Evolutionary conservation across 2,329 filamentous ascomycete species (phyloP).

Genomic region (Fusarium xylarioides): DNA sequence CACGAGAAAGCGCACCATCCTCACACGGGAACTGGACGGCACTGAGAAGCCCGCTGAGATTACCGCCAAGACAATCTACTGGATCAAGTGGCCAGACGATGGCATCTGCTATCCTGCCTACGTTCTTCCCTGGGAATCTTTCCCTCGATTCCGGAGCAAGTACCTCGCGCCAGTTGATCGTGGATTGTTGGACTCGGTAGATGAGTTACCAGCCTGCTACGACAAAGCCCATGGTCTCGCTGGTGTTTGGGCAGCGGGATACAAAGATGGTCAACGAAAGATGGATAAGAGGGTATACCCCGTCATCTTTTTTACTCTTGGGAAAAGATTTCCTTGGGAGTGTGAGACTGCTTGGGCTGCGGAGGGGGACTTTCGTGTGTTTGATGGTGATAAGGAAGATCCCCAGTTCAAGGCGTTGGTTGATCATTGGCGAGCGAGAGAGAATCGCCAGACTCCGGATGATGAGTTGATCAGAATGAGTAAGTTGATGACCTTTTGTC

Average conservation of each 20-base stretch:
- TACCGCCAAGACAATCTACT: background rate
- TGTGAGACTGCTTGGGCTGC: background rate
- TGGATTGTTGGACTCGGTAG: background rate
- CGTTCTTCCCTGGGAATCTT: background rate
- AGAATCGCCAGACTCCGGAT: background rate
- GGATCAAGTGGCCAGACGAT: background rate
- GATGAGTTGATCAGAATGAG: background rate
- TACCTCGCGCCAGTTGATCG: background rate
- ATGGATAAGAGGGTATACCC: background rate
- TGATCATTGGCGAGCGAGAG: background rate
- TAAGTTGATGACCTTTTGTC: background rate
- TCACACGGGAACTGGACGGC: background rate
- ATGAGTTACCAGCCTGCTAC: background rate
- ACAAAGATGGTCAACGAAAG: background rate
- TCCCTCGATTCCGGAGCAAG: background rate
- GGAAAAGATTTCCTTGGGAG: background rate
- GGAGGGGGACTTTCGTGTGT: background rate
- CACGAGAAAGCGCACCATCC: background rate
- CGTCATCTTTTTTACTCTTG: background rate
- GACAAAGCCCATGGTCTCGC: background rate
- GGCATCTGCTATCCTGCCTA: background rate
- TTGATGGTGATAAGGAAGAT: background rate
- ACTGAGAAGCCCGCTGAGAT: background rate
- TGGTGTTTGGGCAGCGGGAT: background rate
- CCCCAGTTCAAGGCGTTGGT: background rate